Conservation (phyloP, 2,329 filamentous ascomycete species). For the Coniochaeta ligniaria region DNA sequence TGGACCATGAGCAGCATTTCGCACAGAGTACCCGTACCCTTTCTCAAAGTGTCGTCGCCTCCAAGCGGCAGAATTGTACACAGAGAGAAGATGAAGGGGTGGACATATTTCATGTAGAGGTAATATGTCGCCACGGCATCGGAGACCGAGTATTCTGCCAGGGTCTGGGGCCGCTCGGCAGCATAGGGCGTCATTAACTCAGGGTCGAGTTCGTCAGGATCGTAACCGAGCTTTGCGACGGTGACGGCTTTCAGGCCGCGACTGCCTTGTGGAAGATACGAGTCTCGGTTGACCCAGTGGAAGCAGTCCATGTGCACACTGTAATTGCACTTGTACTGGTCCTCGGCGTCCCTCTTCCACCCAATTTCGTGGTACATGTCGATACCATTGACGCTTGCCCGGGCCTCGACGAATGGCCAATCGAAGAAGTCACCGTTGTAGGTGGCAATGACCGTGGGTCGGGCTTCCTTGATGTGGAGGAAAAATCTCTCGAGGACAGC, state of each 20-base stretch:
- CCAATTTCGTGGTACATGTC: conserved; percentile 99
- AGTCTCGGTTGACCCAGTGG: conserved; percentile 97
- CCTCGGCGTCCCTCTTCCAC: conserved; percentile 90
- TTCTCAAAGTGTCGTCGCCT: conserved; percentile 86
- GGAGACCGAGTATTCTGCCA: conserved; percentile 97
- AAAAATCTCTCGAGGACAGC: conserved; percentile 86
- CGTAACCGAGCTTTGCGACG: conserved; percentile 94
- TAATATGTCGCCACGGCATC: conserved; percentile 99
- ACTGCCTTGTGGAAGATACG: conserved; percentile 93
- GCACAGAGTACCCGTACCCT: conserved; percentile 96
- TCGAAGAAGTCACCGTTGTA: conserved; percentile 99
- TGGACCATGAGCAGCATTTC: conserved; percentile 99
- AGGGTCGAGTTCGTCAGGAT: conserved; percentile 94
- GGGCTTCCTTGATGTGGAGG: conserved; percentile 86
- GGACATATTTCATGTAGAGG: conserved; percentile 99
- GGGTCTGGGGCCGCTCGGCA: conserved; percentile 80
- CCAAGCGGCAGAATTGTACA: conserved; percentile 94
- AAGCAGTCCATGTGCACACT: conserved; percentile 99
- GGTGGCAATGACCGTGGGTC: conserved; percentile 95
- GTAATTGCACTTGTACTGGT: conserved; percentile 93
- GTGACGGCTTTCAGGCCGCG: conserved; percentile 96
- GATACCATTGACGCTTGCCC: conserved; percentile 89
- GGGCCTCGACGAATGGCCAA: conserved; percentile 96
- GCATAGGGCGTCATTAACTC: conserved; percentile 96
- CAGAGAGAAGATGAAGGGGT: conserved; percentile 97